phyloP scores from a whole-genome alignment of 116 monocot species.

The Phalaenopsis hybrid region DNA sequence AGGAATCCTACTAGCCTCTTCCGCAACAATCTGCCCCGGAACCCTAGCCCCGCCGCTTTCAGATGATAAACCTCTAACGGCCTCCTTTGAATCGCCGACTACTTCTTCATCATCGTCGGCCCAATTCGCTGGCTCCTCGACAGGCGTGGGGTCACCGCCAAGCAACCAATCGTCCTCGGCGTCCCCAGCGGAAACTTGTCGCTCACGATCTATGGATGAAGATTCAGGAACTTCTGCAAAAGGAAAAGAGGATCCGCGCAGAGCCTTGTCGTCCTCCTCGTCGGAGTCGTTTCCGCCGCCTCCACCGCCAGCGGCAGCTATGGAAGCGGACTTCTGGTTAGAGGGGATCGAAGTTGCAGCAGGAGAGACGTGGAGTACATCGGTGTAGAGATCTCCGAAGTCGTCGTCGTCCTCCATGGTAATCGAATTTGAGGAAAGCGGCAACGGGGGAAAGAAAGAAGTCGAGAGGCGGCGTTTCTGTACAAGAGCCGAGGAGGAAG shows the following conservation, averaged over 20 bases:
- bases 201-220: slow-evolving; percentile 14
- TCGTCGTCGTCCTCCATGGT: slow-evolving; percentile 25
- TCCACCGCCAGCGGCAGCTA: neutral
- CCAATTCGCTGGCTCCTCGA: slow-evolving; percentile 26
- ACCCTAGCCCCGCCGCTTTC: slow-evolving; percentile 16
- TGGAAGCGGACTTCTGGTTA: neutral
- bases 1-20: neutral
- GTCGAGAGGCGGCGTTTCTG: neutral
- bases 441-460: neutral
- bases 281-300: slow-evolving; percentile 7
- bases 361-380: slow-evolving; percentile 7
- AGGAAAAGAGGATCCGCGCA: neutral
- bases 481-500: neutral
- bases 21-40: slow-evolving; percentile 10
- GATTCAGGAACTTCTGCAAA: neutral
- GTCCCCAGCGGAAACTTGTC: neutral
- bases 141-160: slow-evolving; percentile 21
- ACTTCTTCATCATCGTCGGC: slow-evolving; percentile 23
- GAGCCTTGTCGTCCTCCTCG: slow-evolving; percentile 17
- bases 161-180: slow-evolving; percentile 68
- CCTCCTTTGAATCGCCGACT: neutral
- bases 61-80: neutral
- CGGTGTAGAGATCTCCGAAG: slow-evolving; percentile 27
- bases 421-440: neutral
- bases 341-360: neutral